Base-by-base conservation (phyloP, 345 rosid species). In the Mallotus nudiflorus region DNA sequence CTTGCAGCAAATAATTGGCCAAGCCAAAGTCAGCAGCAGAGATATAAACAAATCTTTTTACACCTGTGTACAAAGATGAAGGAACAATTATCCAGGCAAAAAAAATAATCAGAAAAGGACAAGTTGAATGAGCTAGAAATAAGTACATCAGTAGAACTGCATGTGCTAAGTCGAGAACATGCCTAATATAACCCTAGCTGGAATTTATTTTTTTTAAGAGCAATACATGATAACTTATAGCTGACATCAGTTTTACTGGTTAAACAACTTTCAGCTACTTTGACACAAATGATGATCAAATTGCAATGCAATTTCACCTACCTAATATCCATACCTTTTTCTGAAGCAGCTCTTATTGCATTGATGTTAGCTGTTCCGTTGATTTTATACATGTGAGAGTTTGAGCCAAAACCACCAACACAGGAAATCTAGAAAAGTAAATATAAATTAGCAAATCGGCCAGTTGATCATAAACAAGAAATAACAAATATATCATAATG, bases 281-380 rank as follows among this genome's bases (percentile, higher is more conserved):
- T 14, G 4, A 48, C 65, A 71, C 5, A 14, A 60, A 14, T n/a
- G n/a, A 27, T 68, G 54, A 33, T 5, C 5, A 18, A 46, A 19
- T 5, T 24, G 45, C n/a, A 68, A 5, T 29, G 20, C 40, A 61
- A 61, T 37, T 37, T 33, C 39, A 48, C 19, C 33, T 35, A 18
- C 51, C 35, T 4, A 44, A 55, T 49, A 51, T 5, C 22, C 11
- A 44, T 79, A 92, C 98, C 99, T 83, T 89, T 80, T 66, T 92
- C 98, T 20, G 90, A 75, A 75, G 99, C 99, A 74, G 87, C 95
- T 82, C 93, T 85, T 76, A 96, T 85, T 40, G 98, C 98, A 78
- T 90, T 89, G 71, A 92, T 87, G 82, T 96, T 92, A 61, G 98
- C 96, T 64, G 99, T 89, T 31, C 99, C 99, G 5, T 96, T 96